A percentile compares a stretch with the other conserved stretches of the same genome.
These are phyloP conservation scores for Podospora fimiseda DNA, from an alignment of 495 filamentous ascomycete species.

Conservation along the genomic window DNA sequence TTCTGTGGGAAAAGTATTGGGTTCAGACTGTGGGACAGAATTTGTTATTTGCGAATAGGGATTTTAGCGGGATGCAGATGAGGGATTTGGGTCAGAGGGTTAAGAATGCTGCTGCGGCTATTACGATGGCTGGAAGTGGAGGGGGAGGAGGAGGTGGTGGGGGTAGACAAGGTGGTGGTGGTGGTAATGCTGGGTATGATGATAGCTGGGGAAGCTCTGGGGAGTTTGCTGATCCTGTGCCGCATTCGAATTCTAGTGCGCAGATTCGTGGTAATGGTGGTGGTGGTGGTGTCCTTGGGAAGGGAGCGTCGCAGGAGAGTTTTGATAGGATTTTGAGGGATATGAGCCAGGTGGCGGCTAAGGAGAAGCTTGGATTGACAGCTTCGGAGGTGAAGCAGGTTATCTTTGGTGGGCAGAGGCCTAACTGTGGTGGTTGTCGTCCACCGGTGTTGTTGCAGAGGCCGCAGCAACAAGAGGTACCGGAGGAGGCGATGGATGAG, in stretches of 20 bases:
- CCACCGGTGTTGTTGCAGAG: too few relatives aligned
- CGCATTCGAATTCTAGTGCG: background rate
- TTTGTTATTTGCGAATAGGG: conserved; percentile 86
- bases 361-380: conserved; percentile 80
- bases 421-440: background rate
- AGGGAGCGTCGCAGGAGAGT: background rate
- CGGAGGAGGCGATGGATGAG: too few relatives aligned
- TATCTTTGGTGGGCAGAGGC: conserved; percentile 51
- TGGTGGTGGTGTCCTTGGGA: background rate
- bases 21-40: conserved; percentile 95
- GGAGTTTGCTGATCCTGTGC: too few relatives aligned
- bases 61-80: conserved; percentile 90
- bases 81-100: conserved; percentile 78
- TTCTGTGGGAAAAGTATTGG: conserved; percentile 99
- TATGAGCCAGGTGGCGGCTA: conserved; percentile 72
- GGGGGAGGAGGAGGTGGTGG: conserved; percentile 36
- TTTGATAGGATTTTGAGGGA: conserved; percentile 75
- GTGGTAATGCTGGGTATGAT: background rate
- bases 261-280: background rate
- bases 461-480: too few relatives aligned
- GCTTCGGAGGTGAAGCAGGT: conserved; percentile 77
- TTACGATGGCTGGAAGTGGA: conserved; percentile 5
- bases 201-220: too few relatives aligned
- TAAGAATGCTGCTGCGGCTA: conserved; percentile 41
- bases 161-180: background rate